Percentiles rank a stretch among this genome's conserved stretches.
Conservation (phyloP, 805 yeast genomes). For the Metschnikowia cerradonensis region DNA sequence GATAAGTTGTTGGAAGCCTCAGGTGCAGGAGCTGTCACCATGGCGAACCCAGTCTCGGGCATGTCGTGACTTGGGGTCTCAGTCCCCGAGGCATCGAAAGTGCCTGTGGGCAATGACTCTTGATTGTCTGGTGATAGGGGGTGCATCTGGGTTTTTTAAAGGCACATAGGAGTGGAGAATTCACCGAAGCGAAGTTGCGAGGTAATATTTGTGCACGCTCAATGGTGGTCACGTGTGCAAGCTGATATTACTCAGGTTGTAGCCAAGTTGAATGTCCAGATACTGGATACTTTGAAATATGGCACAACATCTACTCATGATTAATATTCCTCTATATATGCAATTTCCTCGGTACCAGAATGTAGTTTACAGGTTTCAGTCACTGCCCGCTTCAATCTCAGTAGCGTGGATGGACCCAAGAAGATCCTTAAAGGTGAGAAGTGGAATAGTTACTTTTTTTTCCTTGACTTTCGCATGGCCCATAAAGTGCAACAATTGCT, state of each 20-base stretch:
- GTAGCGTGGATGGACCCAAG: neutral
- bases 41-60: neutral
- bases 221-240: slow-evolving; percentile 1
- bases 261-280: no score
- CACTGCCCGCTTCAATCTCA: neutral
- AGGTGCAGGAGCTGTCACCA: neutral
- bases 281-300: no score
- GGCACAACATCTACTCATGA: no score
- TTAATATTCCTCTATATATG: no score
- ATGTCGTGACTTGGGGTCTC: neutral
- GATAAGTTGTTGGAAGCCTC: neutral
- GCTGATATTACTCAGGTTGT: no score
- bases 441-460: neutral
- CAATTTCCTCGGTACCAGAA: no score
- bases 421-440: neutral
- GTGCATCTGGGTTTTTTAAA: neutral
- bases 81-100: neutral
- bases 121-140: neutral
- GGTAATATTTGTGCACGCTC: slow-evolving; percentile 2
- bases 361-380: neutral
- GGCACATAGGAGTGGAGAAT: neutral
- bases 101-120: neutral
- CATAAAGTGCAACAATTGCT: neutral
- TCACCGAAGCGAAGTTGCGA: neutral
- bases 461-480: neutral